Percentiles rank a stretch among this genome's conserved stretches.
phyloP scores from a whole-genome alignment of 225 moss, liverwort and hornwort species.

The Pseudisothecium myosuroides region DNA sequence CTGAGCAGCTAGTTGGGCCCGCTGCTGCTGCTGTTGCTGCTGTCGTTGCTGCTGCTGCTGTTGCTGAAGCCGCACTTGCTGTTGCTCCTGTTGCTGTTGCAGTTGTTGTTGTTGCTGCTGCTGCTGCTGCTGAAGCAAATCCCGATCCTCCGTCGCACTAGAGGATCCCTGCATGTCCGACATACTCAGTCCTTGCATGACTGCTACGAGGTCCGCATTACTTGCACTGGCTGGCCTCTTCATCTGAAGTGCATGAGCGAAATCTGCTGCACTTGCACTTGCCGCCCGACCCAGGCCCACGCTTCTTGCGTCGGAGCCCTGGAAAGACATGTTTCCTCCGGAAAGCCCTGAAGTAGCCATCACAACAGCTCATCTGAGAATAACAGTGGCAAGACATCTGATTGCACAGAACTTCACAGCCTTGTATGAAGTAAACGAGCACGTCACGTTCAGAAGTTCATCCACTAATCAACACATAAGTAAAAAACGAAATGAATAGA shows the following conservation, averaged over 20 bases:
- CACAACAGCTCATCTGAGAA: not conserved
- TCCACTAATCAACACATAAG: not conserved
- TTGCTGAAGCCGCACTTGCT: conserved; percentile 25
- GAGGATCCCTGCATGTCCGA: conserved; percentile 51
- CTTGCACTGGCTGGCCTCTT: conserved; percentile 61
- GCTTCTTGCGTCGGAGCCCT: conserved; percentile 13
- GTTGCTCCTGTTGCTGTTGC: conserved; percentile 41
- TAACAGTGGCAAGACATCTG: not conserved
- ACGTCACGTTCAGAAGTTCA: not conserved
- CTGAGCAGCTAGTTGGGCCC: conserved; percentile 33
- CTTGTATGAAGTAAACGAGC: not conserved
- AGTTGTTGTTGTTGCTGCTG: conserved; percentile 48
- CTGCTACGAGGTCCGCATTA: conserved; percentile 68
- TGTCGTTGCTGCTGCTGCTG: conserved; percentile 43
- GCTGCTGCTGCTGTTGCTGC: conserved; percentile 22
- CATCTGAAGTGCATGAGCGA: conserved; percentile 27
- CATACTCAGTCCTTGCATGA: conserved; percentile 64
- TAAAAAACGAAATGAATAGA: not conserved
- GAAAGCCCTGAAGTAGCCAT: conserved; percentile 8
- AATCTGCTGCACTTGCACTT: conserved; percentile 39
- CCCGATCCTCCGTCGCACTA: conserved; percentile 25
- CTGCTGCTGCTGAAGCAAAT: conserved; percentile 40
- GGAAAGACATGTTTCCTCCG: conserved; percentile 30
- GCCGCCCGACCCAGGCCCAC: conserved; percentile 17
- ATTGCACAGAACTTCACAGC: not conserved